Conservation (phyloP, 192 early-diverging fungal genomes). For the Mortierella alpina region DNA sequence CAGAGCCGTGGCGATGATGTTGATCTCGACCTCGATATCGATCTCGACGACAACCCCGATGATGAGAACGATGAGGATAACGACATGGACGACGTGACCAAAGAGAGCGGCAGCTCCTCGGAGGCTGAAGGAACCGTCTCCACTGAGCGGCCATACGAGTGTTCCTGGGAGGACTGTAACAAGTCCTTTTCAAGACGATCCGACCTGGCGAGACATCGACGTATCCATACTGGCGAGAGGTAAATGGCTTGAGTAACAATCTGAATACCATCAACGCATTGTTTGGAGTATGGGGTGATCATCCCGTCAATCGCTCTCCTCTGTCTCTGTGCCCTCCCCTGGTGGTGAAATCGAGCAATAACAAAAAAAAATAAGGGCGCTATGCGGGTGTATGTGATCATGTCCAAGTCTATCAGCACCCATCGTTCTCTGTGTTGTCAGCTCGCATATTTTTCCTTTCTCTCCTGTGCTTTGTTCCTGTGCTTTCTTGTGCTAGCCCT, state of each 20-base stretch:
- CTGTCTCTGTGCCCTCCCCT: no score
- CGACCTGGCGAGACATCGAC: constrained; percentile 76
- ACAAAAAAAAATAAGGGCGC: no score
- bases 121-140: constrained; percentile 51
- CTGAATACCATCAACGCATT: no score
- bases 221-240: constrained; percentile 82
- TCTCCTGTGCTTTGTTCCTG: not conserved
- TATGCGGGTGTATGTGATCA: no score
- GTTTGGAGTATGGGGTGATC: no score
- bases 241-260: not conserved
- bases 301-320: no score
- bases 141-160: constrained; percentile 59
- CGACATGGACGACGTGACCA: constrained; percentile 21
- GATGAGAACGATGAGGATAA: constrained; percentile 11
- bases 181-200: constrained; percentile 79
- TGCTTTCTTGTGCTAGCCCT: not conserved
- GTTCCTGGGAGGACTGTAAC: constrained; percentile 68
- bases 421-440: not conserved
- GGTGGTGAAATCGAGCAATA: no score
- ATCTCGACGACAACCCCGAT: constrained; percentile 32
- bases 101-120: constrained; percentile 40
- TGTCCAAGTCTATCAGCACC: no score
- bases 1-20: constrained; percentile 28
- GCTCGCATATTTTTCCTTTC: not conserved
- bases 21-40: constrained; percentile 51